Evolutionary conservation across 331 rosid species (phyloP).

Genomic region (Arachis monticola): DNA sequence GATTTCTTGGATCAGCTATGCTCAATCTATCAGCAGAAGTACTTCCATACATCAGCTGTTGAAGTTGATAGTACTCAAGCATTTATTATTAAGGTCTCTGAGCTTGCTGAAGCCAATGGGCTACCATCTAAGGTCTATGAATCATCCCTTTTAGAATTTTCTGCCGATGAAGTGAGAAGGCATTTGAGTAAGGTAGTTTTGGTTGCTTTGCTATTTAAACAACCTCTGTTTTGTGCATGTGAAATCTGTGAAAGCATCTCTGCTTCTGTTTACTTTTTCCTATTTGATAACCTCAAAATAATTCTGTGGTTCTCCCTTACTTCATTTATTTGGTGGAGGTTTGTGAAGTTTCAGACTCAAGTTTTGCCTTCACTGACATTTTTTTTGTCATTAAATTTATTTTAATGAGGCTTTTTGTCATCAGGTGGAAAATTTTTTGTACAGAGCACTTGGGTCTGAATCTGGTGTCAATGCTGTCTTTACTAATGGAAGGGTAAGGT

Average conservation of each 20-base stretch:
- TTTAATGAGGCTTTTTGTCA: constrained; percentile 33
- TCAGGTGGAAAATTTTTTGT: constrained; percentile 72
- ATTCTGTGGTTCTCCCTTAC: constrained; percentile 29
- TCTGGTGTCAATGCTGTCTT: constrained; percentile 76
- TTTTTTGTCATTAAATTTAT: constrained; percentile 11
- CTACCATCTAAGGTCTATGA: constrained; percentile 68
- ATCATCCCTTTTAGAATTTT: constrained; percentile 58
- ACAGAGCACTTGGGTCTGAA: constrained; percentile 66
- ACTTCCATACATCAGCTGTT: constrained; percentile 51
- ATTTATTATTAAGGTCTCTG: constrained; percentile 66
- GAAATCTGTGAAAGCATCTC: background rate
- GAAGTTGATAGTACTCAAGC: constrained; percentile 53
- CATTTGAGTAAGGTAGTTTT: constrained; percentile 64
- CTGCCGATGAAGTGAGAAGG: constrained; percentile 62
- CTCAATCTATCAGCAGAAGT: constrained; percentile 70
- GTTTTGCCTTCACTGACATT: constrained; percentile 13
- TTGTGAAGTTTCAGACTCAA: constrained; percentile 19
- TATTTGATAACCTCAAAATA: constrained; percentile 29
- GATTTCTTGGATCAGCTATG: constrained; percentile 75
- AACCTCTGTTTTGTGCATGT: constrained; percentile 25
- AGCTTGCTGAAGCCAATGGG: constrained; percentile 83
- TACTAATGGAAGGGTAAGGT: constrained; percentile 97
- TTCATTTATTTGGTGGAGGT: constrained; percentile 10
- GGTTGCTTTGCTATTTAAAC: constrained; percentile 33
- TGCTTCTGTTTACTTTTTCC: background rate